Percentiles rank a stretch among this genome's conserved stretches.
Conservation (phyloP, 345 rosid species). For the thale cress (Arabidopsis thaliana) region TAIR10.1 NC_003070.9:15001-15500, state of each 20-base stretch:
- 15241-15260: not conserved
- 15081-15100: not conserved
- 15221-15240: not conserved
- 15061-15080: no score
- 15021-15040: not conserved
- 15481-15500: conserved; percentile 34
- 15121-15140: not conserved
- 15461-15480: conserved; percentile 19
- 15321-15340: conserved; percentile 37
- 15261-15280: not conserved
- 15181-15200: not conserved
- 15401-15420: conserved; percentile 41
- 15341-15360: conserved; percentile 40
- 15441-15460: not conserved
- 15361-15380: conserved; percentile 44
- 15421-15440: conserved; percentile 20
- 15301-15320: conserved; percentile 11
- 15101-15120: not conserved
- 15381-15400: conserved; percentile 39
- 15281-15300: not conserved
- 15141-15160: not conserved
- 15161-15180: not conserved
- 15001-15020: conserved; percentile 22
- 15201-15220: not conserved
- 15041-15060: not conserved